These are phyloP conservation scores for Pulveroboletus sp. DNA, from an alignment of 768 basidiomycete species.

Conservation along the genomic window DNA sequence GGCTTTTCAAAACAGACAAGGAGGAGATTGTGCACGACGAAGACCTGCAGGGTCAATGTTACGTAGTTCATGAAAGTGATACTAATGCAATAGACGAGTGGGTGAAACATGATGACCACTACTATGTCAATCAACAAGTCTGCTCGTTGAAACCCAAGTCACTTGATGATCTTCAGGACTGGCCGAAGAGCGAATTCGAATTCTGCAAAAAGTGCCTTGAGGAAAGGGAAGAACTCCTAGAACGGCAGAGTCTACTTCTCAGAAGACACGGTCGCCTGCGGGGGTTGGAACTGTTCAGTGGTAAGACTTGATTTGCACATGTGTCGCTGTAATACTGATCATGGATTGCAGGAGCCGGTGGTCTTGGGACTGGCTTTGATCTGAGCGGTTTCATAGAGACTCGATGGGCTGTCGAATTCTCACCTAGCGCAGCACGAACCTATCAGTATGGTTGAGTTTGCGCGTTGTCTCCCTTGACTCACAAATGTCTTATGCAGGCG, in stretches of 20 bases:
- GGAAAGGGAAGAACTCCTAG: slow-evolving; percentile 29
- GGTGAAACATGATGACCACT: slow-evolving; percentile 56
- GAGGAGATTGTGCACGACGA: slow-evolving; percentile 26
- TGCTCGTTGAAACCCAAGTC: slow-evolving; percentile 15
- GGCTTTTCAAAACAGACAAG: slow-evolving; percentile 39
- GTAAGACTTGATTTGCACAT: slow-evolving; percentile 31
- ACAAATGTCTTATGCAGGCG: slow-evolving; percentile 33
- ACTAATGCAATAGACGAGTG: slow-evolving; percentile 32
- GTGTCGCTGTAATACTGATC: background rate
- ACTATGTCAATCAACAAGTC: slow-evolving; percentile 42
- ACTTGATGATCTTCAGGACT: slow-evolving; percentile 21
- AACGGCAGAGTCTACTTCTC: slow-evolving; percentile 29
- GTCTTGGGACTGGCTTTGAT: slow-evolving; percentile 63
- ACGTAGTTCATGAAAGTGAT: slow-evolving; percentile 38
- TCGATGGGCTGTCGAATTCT: slow-evolving; percentile 65
- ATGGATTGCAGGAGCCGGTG: slow-evolving; percentile 57
- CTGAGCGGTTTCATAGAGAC: slow-evolving; percentile 59
- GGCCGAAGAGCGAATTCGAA: slow-evolving; percentile 26
- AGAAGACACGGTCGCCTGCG: slow-evolving; percentile 42
- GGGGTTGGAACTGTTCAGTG: slow-evolving; percentile 66
- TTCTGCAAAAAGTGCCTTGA: slow-evolving; percentile 39
- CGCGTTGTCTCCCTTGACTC: background rate
- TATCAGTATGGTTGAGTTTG: slow-evolving; percentile 43
- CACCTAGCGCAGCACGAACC: slow-evolving; percentile 57
- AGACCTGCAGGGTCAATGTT: slow-evolving; percentile 52